These are phyloP conservation scores for Helichrysum umbraculigerum DNA, from an alignment of 129 eudicot genomes.

Conservation along the genomic window DNA sequence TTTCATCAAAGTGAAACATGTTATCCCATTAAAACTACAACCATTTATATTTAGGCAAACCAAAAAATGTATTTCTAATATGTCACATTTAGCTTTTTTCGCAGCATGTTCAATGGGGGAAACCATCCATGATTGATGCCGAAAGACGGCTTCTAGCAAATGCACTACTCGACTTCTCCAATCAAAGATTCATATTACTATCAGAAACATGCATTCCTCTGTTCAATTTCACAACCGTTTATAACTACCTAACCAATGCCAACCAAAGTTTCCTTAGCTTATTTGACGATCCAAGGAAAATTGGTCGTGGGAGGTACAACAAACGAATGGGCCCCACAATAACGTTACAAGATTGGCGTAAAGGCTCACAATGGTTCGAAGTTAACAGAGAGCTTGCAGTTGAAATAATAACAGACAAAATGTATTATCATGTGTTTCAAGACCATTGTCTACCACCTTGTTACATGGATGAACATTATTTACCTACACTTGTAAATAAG, in stretches of 20 bases:
- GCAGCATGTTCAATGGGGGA: slow-evolving; percentile 81
- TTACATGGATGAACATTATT: slow-evolving; percentile 95
- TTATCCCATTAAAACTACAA: not conserved
- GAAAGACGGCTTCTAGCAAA: slow-evolving; percentile 90
- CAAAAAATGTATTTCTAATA: too few relatives aligned
- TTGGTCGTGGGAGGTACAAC: slow-evolving; percentile 91
- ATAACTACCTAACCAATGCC: slow-evolving; percentile 68
- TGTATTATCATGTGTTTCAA: slow-evolving; percentile 50
- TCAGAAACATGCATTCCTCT: slow-evolving; percentile 91
- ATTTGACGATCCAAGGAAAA: slow-evolving; percentile 73
- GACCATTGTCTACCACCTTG: slow-evolving; percentile 81
- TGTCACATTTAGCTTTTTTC: not conserved
- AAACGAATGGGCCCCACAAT: slow-evolving; percentile 72
- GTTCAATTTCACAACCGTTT: slow-evolving; percentile 79
- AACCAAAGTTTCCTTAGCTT: slow-evolving; percentile 61
- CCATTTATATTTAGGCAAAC: too few relatives aligned
- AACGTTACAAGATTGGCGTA: slow-evolving; percentile 71
- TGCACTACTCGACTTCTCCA: slow-evolving; percentile 85
- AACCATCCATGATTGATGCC: slow-evolving; percentile 74
- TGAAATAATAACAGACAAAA: slow-evolving; percentile 56
- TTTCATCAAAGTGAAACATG: not conserved
- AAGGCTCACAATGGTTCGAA: slow-evolving; percentile 97
- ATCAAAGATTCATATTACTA: slow-evolving; percentile 68
- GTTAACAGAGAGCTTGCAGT: slow-evolving; percentile 60
- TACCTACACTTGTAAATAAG: slow-evolving; percentile 73